Evolutionary conservation across 2,329 filamentous ascomycete species (phyloP).

Genomic region (Curvularia verruculosa): DNA sequence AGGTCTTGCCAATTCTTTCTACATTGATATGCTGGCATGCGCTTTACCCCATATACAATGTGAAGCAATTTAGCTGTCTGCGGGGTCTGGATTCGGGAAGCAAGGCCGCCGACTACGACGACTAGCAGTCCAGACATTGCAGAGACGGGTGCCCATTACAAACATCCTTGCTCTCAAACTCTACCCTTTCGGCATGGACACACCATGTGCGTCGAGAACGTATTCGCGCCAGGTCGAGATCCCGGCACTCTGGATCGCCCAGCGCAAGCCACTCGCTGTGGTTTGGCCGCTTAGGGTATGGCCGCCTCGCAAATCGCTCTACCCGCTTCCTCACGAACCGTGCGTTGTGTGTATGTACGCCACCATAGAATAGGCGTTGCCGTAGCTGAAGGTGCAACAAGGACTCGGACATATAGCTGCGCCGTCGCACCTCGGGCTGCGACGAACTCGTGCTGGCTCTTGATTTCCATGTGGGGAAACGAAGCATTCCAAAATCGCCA

Average conservation of each 20-base stretch:
- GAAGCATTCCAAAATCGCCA: slow-evolving; percentile 30
- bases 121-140: not conserved
- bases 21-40: slow-evolving; percentile 1
- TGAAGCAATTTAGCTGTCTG: not conserved
- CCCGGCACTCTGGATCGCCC: slow-evolving; percentile 23
- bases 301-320: slow-evolving; percentile 25
- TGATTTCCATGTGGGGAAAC: slow-evolving; percentile 19
- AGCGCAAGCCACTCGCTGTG: slow-evolving; percentile 32
- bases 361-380: slow-evolving; percentile 24
- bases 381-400: slow-evolving; percentile 29
- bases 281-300: slow-evolving; percentile 18
- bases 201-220: slow-evolving; percentile 13
- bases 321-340: slow-evolving; percentile 24
- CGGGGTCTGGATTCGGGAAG: not conserved
- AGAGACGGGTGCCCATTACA: slow-evolving; percentile 5
- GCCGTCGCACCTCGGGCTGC: slow-evolving; percentile 27
- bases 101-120: not conserved
- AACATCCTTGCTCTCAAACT: slow-evolving; percentile 1
- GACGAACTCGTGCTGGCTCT: slow-evolving; percentile 13
- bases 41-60: not conserved
- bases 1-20: slow-evolving; percentile 10
- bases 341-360: slow-evolving; percentile 24
- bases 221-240: slow-evolving; percentile 24
- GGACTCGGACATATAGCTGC: slow-evolving; percentile 10
- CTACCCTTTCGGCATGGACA: slow-evolving; percentile 12